Percentiles rank a stretch among this genome's conserved stretches.
These are phyloP conservation scores for Cystobasidium onofrii DNA, from an alignment of 768 basidiomycete species.

Conservation along the genomic window DNA sequence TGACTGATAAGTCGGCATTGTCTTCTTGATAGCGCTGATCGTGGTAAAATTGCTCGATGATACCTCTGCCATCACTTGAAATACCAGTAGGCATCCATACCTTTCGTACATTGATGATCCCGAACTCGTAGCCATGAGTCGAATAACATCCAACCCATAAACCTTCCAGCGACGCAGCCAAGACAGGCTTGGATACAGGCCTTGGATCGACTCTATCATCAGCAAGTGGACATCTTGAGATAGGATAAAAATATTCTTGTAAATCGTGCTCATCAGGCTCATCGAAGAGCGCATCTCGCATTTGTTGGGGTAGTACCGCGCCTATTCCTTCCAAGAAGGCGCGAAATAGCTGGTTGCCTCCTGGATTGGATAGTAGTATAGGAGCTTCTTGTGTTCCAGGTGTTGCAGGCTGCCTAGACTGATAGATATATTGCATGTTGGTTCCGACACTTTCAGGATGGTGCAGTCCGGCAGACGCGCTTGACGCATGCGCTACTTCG, in stretches of 20 bases:
- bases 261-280: conserved; percentile 4
- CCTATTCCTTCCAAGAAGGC: conserved; percentile 15
- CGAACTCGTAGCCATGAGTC: conserved; percentile 23
- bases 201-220: background rate
- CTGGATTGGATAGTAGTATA: background rate
- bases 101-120: background rate
- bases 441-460: background rate
- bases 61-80: background rate
- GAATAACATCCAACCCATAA: conserved; percentile 23
- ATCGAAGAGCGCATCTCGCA: conserved; percentile 16
- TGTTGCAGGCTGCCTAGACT: background rate
- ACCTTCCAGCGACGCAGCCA: conserved; percentile 9
- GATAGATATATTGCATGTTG: background rate
- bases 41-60: conserved; percentile 21
- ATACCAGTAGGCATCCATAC: conserved; percentile 7
- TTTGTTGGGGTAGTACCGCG: conserved; percentile 2
- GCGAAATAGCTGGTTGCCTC: conserved; percentile 6
- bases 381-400: background rate
- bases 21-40: conserved; percentile 5
- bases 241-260: conserved; percentile 25
- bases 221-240: background rate
- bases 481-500: background rate
- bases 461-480: background rate
- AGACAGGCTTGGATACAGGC: background rate
- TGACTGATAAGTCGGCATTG: conserved; percentile 9